Conservation (phyloP, 73 alveolate species). For the Tetrahymena malaccensis region DNA sequence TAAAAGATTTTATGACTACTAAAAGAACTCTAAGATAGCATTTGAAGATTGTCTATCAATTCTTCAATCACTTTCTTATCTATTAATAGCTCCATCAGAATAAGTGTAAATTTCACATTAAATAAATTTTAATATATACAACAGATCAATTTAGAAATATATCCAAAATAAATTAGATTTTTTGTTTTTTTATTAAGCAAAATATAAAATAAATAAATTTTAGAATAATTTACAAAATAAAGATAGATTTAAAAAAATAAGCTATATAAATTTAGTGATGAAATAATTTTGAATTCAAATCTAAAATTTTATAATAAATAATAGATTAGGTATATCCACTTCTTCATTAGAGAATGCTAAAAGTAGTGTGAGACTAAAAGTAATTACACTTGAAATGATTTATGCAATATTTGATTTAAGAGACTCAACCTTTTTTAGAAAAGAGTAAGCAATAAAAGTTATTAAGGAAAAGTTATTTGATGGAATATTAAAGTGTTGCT, state of each 20-base stretch:
- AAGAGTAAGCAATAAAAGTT: conserved; percentile 1
- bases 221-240: no score
- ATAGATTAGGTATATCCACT: conserved; percentile 2
- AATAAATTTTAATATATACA: no score
- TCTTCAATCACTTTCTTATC: background rate
- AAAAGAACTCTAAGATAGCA: conserved; percentile 33
- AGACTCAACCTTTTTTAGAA: conserved; percentile 6
- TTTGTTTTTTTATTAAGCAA: no score
- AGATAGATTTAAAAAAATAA: no score
- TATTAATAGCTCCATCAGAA: background rate
- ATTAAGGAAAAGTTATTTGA: conserved; percentile 14
- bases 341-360: conserved; percentile 6
- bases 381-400: conserved; percentile 2
- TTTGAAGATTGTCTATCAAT: background rate
- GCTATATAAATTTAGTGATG: no score
- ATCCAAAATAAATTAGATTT: no score
- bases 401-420: conserved; percentile 20
- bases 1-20: conserved; percentile 33
- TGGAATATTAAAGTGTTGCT: conserved; percentile 28
- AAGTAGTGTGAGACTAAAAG: background rate
- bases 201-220: no score
- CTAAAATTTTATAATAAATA: background rate
- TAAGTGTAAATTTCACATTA: background rate
- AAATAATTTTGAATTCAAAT: no score
- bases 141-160: no score